Percentiles rank a stretch among this genome's conserved stretches.
Conservation (phyloP, 2,329 filamentous ascomycete genomes). For the Fusarium xylarioides region DNA sequence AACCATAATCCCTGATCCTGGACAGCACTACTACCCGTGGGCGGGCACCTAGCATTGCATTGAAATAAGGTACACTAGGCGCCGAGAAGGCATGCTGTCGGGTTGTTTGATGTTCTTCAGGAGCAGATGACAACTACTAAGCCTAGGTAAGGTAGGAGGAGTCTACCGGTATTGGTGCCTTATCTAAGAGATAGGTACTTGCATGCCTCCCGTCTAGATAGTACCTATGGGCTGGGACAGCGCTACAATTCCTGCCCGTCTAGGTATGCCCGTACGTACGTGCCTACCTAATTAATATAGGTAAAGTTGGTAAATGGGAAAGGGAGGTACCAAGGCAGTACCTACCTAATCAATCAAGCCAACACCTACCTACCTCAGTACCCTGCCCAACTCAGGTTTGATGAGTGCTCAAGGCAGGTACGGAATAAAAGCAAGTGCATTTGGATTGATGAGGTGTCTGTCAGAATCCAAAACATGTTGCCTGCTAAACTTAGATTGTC, state of each 20-base stretch:
- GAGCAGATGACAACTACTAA: neutral
- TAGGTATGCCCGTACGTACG: neutral
- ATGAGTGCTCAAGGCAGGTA: neutral
- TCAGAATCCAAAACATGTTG: neutral
- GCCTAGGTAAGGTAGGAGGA: neutral
- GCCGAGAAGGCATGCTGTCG: constrained; percentile 3
- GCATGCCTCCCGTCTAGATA: neutral
- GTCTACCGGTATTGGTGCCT: neutral
- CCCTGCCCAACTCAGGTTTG: neutral
- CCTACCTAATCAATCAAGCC: neutral
- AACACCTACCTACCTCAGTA: neutral
- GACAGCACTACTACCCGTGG: constrained; percentile 1
- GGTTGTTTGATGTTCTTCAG: neutral
- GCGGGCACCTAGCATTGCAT: constrained; percentile 10
- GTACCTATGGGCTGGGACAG: neutral
- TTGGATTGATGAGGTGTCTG: neutral
- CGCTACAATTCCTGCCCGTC: neutral
- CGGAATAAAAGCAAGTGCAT: neutral
- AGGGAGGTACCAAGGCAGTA: no score
- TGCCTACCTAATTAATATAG: no score
- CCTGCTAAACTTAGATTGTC: constrained; percentile 22
- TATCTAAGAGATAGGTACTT: neutral
- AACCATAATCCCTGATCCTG: constrained; percentile 34
- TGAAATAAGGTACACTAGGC: constrained; percentile 17
- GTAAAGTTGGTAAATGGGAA: no score